Evolutionary conservation across 1,284 basidiomycete species (phyloP).

Genomic region (Schizopora paradoxa): DNA sequence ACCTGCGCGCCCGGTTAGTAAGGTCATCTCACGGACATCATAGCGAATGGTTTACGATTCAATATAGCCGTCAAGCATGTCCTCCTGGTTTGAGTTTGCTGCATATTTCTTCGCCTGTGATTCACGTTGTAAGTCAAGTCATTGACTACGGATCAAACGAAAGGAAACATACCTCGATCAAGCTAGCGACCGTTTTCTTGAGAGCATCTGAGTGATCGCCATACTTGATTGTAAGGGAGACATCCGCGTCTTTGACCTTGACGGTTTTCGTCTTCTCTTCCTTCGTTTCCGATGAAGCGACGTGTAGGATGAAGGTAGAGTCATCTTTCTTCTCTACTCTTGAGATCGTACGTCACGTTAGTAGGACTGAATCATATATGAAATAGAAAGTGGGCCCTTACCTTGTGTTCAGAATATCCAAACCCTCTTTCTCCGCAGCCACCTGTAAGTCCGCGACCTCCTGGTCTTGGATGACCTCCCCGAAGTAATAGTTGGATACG

Average conservation of each 20-base stretch:
- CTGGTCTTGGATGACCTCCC: slow-evolving; percentile 60
- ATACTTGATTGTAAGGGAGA: slow-evolving; percentile 61
- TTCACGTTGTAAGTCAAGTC: not conserved
- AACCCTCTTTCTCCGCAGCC: slow-evolving; percentile 62
- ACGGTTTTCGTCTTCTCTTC: slow-evolving; percentile 42
- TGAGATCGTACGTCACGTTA: slow-evolving; percentile 2
- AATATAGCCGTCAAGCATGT: slow-evolving; percentile 75
- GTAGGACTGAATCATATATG: not conserved
- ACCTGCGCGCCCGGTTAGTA: slow-evolving; percentile 36
- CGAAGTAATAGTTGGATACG: slow-evolving; percentile 78
- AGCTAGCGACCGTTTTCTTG: slow-evolving; percentile 46
- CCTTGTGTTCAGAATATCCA: slow-evolving; percentile 83
- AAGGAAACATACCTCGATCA: slow-evolving; percentile 47
- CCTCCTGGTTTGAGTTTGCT: slow-evolving; percentile 66
- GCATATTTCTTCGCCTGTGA: slow-evolving; percentile 62
- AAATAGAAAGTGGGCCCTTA: slow-evolving; percentile 27
- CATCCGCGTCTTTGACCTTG: slow-evolving; percentile 35
- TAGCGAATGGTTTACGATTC: slow-evolving; percentile 51
- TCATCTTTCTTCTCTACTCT: slow-evolving; percentile 16
- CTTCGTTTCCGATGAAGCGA: slow-evolving; percentile 57
- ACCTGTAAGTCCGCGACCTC: slow-evolving; percentile 72
- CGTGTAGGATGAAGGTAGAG: slow-evolving; percentile 58
- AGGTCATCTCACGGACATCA: not conserved
- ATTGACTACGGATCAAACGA: not conserved
- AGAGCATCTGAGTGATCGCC: slow-evolving; percentile 63